phyloP scores from a whole-genome alignment of 2,329 filamentous ascomycete genomes.

The Epichloe elymi region DNA sequence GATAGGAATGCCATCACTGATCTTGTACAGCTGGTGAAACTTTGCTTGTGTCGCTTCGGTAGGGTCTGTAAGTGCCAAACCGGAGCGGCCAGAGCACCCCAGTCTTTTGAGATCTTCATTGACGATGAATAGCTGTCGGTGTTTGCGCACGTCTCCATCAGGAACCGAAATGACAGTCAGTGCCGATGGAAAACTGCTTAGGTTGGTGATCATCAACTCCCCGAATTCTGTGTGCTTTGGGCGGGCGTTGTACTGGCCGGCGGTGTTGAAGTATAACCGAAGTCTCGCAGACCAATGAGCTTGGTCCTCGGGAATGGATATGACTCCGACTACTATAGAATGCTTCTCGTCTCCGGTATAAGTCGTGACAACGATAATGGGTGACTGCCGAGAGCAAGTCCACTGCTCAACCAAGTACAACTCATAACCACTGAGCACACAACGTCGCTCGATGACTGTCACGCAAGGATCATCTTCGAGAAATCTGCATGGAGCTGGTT shows the following conservation, averaged over 20 bases:
- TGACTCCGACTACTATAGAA: conserved; percentile 62
- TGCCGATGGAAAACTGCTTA: conserved; percentile 82
- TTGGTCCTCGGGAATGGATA: conserved; percentile 73
- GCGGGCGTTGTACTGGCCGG: conserved; percentile 74
- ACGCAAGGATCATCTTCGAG: conserved; percentile 76
- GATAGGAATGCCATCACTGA: conserved; percentile 68
- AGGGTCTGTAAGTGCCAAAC: conserved; percentile 66
- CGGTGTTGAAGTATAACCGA: conserved; percentile 71
- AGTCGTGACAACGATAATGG: conserved; percentile 82
- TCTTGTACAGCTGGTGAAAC: conserved; percentile 82
- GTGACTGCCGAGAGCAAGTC: conserved; percentile 83
- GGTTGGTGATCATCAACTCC: conserved; percentile 83
- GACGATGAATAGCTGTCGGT: conserved; percentile 76
- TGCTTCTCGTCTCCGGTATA: conserved; percentile 81
- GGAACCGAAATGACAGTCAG: conserved; percentile 86
- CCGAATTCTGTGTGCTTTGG: conserved; percentile 72
- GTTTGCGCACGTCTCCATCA: conserved; percentile 68
- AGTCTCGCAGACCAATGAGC: conserved; percentile 65
- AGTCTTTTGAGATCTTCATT: conserved; percentile 90
- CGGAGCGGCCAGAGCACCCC: conserved; percentile 81
- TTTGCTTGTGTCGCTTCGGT: conserved; percentile 76
- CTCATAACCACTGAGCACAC: conserved; percentile 70
- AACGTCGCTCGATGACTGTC: conserved; percentile 57
- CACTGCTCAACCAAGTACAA: conserved; percentile 94
- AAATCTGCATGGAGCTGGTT: conserved; percentile 35